Conservation (phyloP, 2,329 filamentous ascomycete species). For the Aspergillus felis region DNA sequence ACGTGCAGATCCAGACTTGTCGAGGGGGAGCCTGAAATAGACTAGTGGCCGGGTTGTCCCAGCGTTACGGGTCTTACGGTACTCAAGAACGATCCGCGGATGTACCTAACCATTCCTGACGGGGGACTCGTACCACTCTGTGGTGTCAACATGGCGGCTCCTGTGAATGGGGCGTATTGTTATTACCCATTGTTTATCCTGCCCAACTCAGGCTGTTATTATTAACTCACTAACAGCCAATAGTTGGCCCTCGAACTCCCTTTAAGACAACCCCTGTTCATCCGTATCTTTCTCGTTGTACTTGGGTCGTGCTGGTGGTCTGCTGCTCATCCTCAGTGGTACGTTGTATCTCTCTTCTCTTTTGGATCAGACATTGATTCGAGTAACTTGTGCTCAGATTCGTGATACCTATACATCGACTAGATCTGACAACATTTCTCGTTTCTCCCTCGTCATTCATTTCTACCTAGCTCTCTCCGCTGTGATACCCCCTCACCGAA, state of each 20-base stretch:
- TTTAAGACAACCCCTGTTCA: conserved; percentile 5
- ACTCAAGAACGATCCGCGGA: not conserved
- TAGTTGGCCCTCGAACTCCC: conserved; percentile 17
- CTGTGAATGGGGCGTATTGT: not conserved
- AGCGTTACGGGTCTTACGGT: conserved; percentile 21
- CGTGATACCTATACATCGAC: not conserved
- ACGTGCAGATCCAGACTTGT: conserved; percentile 5
- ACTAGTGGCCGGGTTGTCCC: conserved; percentile 19
- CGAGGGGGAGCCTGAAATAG: conserved; percentile 1
- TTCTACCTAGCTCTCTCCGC: conserved; percentile 13
- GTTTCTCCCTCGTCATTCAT: conserved; percentile 6
- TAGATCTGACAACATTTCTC: conserved; percentile 2
- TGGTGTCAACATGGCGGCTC: not conserved
- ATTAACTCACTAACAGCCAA: conserved; percentile 11
- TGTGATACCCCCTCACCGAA: conserved; percentile 18
- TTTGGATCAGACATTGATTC: conserved; percentile 1
- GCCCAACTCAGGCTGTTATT: not conserved
- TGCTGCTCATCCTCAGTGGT: conserved; percentile 6
- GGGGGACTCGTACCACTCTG: not conserved
- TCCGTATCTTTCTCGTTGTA: conserved; percentile 23
- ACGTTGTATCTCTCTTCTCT: conserved; percentile 13
- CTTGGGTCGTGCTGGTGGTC: conserved; percentile 7
- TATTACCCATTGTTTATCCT: not conserved
- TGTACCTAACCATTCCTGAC: not conserved
- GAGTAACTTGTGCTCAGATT: conserved; percentile 2